Evolutionary conservation across 2,329 filamentous ascomycete species (phyloP).

Genomic region (Aspergillus caelatus): DNA sequence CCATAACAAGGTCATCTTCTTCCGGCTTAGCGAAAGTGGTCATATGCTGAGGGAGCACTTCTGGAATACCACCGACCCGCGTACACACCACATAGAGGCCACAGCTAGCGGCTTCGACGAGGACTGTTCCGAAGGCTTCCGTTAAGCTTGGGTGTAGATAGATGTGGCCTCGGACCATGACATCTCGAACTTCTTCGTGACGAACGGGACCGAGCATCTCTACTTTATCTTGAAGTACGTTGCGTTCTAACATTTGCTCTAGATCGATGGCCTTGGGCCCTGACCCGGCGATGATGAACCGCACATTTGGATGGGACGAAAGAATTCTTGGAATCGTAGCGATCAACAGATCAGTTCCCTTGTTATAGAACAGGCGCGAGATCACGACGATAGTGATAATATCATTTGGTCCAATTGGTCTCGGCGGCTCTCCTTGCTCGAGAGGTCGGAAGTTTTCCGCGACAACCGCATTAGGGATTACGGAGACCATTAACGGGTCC

Average conservation of each 20-base stretch:
- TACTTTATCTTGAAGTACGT: constrained; percentile 89
- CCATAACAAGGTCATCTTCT: constrained; percentile 89
- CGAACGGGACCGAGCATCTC: constrained; percentile 89
- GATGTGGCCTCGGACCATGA: constrained; percentile 96
- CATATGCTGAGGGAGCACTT: constrained; percentile 95
- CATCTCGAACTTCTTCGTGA: constrained; percentile 94
- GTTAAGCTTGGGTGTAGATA: constrained; percentile 94
- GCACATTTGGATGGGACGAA: constrained; percentile 84
- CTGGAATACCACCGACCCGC: constrained; percentile 92
- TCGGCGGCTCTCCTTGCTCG: constrained; percentile 57
- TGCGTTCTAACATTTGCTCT: constrained; percentile 96
- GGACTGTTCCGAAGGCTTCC: constrained; percentile 96
- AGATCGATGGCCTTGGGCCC: constrained; percentile 96
- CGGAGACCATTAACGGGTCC: constrained; percentile 95
- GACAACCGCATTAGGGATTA: constrained; percentile 96
- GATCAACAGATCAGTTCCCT: constrained; percentile 95
- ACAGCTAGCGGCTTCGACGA: constrained; percentile 94
- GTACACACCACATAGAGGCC: constrained; percentile 97
- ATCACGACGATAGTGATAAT: constrained; percentile 96
- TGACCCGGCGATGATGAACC: constrained; percentile 94
- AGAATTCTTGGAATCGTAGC: constrained; percentile 93
- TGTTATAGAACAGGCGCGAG: constrained; percentile 97
- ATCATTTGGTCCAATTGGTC: constrained; percentile 77
- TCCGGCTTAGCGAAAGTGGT: constrained; percentile 96
- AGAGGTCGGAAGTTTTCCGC: constrained; percentile 91